Evolutionary conservation across 371 early-diverging fungal genomes (phyloP).

Genomic region (Antonospora locustae): DNA sequence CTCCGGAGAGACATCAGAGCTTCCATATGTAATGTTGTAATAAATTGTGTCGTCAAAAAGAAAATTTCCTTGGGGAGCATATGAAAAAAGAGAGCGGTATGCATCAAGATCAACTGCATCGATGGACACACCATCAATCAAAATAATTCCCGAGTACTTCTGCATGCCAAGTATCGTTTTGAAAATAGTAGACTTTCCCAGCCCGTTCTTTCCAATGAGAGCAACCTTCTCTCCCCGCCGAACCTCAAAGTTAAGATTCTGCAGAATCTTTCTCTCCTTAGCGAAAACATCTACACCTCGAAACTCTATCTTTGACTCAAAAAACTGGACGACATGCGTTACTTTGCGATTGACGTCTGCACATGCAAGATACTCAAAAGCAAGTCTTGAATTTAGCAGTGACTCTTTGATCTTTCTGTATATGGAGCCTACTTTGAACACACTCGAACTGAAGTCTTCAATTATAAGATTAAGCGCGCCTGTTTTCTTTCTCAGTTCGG

Average conservation of each 20-base stretch:
- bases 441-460: background rate
- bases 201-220: conserved; percentile 49
- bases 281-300: background rate
- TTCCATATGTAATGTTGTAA: conserved; percentile 40
- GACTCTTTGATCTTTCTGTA: background rate
- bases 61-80: conserved; percentile 43
- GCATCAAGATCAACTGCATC: conserved; percentile 11
- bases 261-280: conserved; percentile 13
- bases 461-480: too few species aligned
- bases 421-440: background rate
- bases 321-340: background rate
- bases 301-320: conserved; percentile 7
- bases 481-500: too few species aligned
- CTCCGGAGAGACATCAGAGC: too few species aligned
- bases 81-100: conserved; percentile 25
- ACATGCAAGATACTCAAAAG: background rate
- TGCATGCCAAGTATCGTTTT: conserved; percentile 37
- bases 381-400: background rate
- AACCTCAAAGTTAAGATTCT: conserved; percentile 39
- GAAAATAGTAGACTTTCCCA: conserved; percentile 49
- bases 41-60: conserved; percentile 41
- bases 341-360: too few species aligned
- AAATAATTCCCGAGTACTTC: conserved; percentile 25
- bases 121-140: conserved; percentile 25
- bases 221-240: conserved; percentile 51